A percentile compares a stretch with the other conserved stretches of the same genome.
These are phyloP conservation scores for Colletotrichum eleusines DNA, from an alignment of 2,329 filamentous ascomycete genomes.

Conservation along the genomic window DNA sequence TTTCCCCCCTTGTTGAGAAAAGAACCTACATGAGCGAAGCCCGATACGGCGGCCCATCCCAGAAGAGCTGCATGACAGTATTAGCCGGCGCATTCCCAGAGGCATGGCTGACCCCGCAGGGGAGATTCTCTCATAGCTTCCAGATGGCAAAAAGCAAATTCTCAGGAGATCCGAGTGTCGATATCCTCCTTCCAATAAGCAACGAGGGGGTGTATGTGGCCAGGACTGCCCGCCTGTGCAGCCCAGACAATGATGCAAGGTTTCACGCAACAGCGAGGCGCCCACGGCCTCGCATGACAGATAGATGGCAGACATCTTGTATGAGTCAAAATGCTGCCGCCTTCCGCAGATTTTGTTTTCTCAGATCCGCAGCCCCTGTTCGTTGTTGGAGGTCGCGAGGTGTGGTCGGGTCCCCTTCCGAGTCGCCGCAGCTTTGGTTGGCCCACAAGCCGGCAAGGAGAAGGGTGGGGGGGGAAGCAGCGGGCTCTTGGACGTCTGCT, in stretches of 20 bases:
- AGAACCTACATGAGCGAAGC: constrained; percentile 27
- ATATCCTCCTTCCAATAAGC: constrained; percentile 29
- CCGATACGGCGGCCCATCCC: constrained; percentile 14
- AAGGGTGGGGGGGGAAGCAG: background rate
- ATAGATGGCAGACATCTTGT: background rate
- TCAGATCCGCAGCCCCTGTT: constrained; percentile 22
- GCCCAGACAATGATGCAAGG: constrained; percentile 33
- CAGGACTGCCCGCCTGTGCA: background rate
- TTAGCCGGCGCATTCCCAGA: constrained; percentile 22
- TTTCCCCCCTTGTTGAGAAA: constrained; percentile 39
- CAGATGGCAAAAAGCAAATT: constrained; percentile 35
- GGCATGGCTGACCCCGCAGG: constrained; percentile 9
- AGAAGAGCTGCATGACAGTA: constrained; percentile 14
- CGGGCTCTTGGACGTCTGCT: background rate
- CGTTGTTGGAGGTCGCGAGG: constrained; percentile 13
- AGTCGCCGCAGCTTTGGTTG: constrained; percentile 12
- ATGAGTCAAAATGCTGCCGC: constrained; percentile 3
- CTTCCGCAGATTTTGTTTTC: constrained; percentile 12
- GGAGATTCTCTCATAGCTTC: constrained; percentile 19
- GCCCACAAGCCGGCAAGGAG: constrained; percentile 12
- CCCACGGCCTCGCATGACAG: constrained; percentile 12
- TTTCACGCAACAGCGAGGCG: constrained; percentile 16
- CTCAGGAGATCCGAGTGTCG: constrained; percentile 34
- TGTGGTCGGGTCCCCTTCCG: constrained; percentile 10
- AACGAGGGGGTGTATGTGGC: background rate